Conservation (phyloP, 2,329 filamentous ascomycete genomes). For the Falciphora oryzae region DNA sequence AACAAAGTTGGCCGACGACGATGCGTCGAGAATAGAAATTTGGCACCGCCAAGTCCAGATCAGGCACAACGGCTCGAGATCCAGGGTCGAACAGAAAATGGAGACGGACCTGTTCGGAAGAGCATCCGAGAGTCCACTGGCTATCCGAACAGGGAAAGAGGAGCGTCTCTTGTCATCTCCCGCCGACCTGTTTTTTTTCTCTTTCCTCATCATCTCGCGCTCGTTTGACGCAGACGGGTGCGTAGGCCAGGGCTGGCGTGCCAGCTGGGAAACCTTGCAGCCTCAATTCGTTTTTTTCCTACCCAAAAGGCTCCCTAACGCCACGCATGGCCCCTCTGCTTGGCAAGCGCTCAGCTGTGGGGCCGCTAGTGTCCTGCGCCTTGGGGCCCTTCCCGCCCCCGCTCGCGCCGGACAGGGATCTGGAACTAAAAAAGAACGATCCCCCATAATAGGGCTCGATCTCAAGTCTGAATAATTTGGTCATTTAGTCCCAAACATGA, state of each 20-base stretch:
- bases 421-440: not conserved
- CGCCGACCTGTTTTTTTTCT: not conserved
- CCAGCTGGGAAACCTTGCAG: not conserved
- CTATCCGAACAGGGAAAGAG: not conserved
- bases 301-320: not conserved
- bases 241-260: not conserved
- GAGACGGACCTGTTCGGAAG: not conserved
- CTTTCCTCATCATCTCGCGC: not conserved
- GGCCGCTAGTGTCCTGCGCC: not conserved
- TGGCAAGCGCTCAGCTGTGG: not conserved
- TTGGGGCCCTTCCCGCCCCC: conserved; percentile 5
- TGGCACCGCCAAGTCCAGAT: too few species aligned
- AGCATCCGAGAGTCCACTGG: not conserved
- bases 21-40: too few species aligned
- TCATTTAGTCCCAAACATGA: not conserved
- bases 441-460: not conserved
- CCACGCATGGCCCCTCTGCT: not conserved
- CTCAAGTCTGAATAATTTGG: not conserved
- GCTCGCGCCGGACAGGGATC: not conserved
- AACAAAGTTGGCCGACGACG: too few species aligned
- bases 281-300: not conserved
- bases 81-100: not conserved
- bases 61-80: too few species aligned
- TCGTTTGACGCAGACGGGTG: not conserved
- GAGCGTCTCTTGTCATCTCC: not conserved